Base-by-base conservation (phyloP, 2,329 filamentous ascomycete species). In the Alternaria sp. region DNA sequence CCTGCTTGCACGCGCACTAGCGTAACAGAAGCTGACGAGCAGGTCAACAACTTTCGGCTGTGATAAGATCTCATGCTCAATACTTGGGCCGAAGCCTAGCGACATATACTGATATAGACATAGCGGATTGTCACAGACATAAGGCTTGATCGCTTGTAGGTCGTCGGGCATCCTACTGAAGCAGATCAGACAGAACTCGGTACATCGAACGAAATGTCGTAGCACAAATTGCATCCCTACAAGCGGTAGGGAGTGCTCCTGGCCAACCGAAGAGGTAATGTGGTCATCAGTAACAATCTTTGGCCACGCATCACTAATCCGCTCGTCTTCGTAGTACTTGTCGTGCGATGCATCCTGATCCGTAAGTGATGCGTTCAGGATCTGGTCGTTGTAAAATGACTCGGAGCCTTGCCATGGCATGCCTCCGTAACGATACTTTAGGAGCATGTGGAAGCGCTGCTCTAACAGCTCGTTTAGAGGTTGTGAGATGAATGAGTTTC, bases 41-140 rank as follows among this genome's bases (percentile, higher is more conserved):
- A 97, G 83, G 73, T 97, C 94, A 12, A 97, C 91, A 1, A 97
- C 92, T 57, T 89, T 87, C 2, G 93, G 92, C 73, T 94, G 91
- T 12, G 87, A 86, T 27, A 91, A 73, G 22, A 97, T 91, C 72
- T 97, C 93, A 73, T 94, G 89, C 74, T 97, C 93, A 57, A 97
- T 88, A 69, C 88, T 93, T 2, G 92, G 91, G 0, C 93, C 94
- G 71, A 97, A 90, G 0, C 92, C 93, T n/a, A 96, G 83, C 16
- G 87, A 85, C 84, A 97, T 91, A 79, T 95, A 97, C 73, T 97
- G 94, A 71, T 92, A 97, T 4, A 97, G 81, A 71, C 94, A 97
- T 3, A 97, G 83, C 2, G 85, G 82, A 12, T 87, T 85, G 22
- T 87, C 86, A 78, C 94, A 97, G 45, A 97, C 92, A 63, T 85